Evolutionary conservation across 768 basidiomycete genomes (phyloP).

Genomic region (Chlorophyllum brunneum): DNA sequence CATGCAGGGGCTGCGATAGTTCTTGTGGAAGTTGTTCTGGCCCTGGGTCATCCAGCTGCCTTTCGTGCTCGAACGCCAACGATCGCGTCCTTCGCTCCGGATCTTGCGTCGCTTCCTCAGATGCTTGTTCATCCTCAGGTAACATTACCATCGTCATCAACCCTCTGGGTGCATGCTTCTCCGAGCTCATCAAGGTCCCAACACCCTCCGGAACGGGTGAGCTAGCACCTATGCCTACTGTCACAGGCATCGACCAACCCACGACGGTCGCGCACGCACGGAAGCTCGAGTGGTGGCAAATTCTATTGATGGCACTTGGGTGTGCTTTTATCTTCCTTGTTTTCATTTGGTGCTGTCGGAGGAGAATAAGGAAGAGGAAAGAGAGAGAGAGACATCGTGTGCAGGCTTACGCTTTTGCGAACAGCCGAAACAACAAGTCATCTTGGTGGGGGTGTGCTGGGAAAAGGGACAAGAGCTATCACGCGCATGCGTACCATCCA

Average conservation of each 20-base stretch:
- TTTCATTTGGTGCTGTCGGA: slow-evolving; percentile 66
- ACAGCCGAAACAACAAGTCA: not conserved
- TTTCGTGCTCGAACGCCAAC: slow-evolving; percentile 66
- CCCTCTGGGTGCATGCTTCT: slow-evolving; percentile 77
- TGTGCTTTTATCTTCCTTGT: slow-evolving; percentile 76
- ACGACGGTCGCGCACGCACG: slow-evolving; percentile 33
- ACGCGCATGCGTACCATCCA: not conserved
- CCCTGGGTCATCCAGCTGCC: slow-evolving; percentile 62
- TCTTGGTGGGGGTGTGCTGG: not conserved
- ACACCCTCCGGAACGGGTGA: slow-evolving; percentile 45
- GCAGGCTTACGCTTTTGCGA: slow-evolving; percentile 7
- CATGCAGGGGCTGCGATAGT: slow-evolving; percentile 65
- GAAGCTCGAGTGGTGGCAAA: slow-evolving; percentile 78
- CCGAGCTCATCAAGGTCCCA: slow-evolving; percentile 58
- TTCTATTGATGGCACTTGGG: slow-evolving; percentile 78
- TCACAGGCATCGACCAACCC: slow-evolving; percentile 54
- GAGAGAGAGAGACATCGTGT: slow-evolving; percentile 33
- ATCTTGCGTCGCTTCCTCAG: slow-evolving; percentile 39
- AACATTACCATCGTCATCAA: slow-evolving; percentile 51
- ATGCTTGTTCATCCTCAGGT: slow-evolving; percentile 47
- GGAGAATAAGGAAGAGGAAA: slow-evolving; percentile 65
- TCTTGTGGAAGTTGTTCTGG: slow-evolving; percentile 78
- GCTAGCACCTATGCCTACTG: slow-evolving; percentile 44
- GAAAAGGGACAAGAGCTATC: not conserved
- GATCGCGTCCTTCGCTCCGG: slow-evolving; percentile 58